These are phyloP conservation scores for Aureobasidium sp. DNA, from an alignment of 2,329 filamentous ascomycete species.

Conservation along the genomic window DNA sequence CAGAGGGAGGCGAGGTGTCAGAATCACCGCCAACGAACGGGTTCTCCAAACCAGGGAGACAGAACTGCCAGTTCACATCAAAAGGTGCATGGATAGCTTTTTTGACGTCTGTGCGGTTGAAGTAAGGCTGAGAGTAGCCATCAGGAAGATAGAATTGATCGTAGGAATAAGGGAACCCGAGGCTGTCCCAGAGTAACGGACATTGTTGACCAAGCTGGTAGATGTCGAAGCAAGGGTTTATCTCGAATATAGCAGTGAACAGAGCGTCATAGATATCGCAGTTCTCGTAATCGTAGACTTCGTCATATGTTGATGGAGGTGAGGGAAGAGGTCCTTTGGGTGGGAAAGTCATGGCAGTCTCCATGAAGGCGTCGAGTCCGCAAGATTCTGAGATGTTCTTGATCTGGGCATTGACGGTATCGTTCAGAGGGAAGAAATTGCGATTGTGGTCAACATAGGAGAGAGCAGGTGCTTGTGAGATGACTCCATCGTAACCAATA, in stretches of 20 bases:
- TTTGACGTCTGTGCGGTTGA: slow-evolving; percentile 30
- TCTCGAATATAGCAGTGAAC: slow-evolving; percentile 22
- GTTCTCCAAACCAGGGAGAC: slow-evolving; percentile 19
- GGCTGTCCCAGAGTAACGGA: slow-evolving; percentile 19
- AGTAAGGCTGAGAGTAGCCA: slow-evolving; percentile 21
- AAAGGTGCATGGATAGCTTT: slow-evolving; percentile 28
- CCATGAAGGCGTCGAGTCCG: slow-evolving; percentile 32
- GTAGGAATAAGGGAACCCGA: slow-evolving; percentile 16
- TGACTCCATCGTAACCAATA: slow-evolving; percentile 30
- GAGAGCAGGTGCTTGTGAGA: slow-evolving; percentile 9
- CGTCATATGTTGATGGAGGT: slow-evolving; percentile 15
- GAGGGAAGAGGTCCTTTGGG: slow-evolving; percentile 26
- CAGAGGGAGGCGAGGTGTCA: slow-evolving; percentile 16
- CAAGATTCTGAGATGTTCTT: slow-evolving; percentile 33
- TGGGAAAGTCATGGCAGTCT: slow-evolving; percentile 37
- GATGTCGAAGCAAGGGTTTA: slow-evolving; percentile 27
- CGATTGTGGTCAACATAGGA: not conserved
- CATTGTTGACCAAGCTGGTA: slow-evolving; percentile 24
- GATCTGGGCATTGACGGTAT: slow-evolving; percentile 12
- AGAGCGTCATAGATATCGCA: slow-evolving; percentile 27
- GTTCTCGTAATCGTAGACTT: slow-evolving; percentile 14
- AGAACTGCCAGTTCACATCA: slow-evolving; percentile 16
- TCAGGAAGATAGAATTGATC: slow-evolving; percentile 7
- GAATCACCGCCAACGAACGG: slow-evolving; percentile 16
- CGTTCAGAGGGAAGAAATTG: slow-evolving; percentile 13